These are phyloP conservation scores for Musa itinerans DNA, from an alignment of 176 grass and related monocot species.

Conservation along the genomic window DNA sequence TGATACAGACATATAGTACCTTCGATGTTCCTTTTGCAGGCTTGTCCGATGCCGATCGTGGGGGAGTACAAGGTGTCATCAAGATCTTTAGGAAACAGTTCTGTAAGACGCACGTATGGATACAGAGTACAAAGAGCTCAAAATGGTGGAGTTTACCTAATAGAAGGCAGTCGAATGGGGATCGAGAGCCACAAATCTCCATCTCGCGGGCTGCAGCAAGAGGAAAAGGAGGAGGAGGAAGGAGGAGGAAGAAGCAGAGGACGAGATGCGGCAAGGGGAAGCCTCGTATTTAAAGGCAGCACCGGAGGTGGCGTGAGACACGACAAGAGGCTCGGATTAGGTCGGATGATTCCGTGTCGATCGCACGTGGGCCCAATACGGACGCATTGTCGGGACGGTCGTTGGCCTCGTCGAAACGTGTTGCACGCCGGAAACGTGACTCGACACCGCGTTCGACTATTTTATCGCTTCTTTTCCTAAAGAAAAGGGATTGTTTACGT, in stretches of 20 bases:
- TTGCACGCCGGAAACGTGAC: no score
- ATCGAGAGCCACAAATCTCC: not conserved
- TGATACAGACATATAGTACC: constrained; percentile 9
- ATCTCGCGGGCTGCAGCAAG: not conserved
- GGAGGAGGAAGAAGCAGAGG: not conserved
- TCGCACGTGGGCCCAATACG: not conserved
- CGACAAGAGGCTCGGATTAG: not conserved
- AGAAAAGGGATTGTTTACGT: no score
- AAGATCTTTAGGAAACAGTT: constrained; percentile 32
- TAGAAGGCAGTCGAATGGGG: not conserved
- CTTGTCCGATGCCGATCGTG: constrained; percentile 39
- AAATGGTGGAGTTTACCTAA: not conserved
- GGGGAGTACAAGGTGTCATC: constrained; percentile 91
- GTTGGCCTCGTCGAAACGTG: no score
- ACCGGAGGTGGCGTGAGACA: not conserved
- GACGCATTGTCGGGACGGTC: not conserved
- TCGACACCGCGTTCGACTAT: no score
- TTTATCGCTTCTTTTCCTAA: no score
- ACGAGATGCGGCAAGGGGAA: not conserved
- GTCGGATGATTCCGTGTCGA: not conserved
- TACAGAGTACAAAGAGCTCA: not conserved
- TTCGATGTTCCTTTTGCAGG: constrained; percentile 75
- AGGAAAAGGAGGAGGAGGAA: not conserved
- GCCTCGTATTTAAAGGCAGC: not conserved
- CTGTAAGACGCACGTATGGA: no score